These are phyloP conservation scores for Neolecta irregularis DNA, from an alignment of 1,139 yeast species.

Conservation along the genomic window DNA sequence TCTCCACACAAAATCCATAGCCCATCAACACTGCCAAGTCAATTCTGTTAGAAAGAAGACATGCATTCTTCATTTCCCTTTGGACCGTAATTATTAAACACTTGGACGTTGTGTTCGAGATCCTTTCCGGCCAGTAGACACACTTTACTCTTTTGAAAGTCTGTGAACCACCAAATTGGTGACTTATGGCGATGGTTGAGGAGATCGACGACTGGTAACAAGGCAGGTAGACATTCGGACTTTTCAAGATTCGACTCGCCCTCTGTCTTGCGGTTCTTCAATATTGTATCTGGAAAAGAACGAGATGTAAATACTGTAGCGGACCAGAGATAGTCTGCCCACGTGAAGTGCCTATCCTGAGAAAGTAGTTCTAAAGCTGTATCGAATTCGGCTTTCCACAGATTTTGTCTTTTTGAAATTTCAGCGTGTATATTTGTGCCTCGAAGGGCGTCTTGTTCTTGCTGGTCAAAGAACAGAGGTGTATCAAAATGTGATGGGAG, in stretches of 20 bases:
- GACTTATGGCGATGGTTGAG: conserved; percentile 53
- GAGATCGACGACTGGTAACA: conserved; percentile 65
- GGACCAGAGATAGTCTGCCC: conserved; percentile 53
- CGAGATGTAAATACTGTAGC: conserved; percentile 54
- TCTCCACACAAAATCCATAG: conserved; percentile 23
- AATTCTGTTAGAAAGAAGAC: too few species aligned
- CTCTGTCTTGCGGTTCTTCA: too few species aligned
- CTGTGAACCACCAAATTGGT: conserved; percentile 47
- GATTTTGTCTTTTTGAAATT: conserved; percentile 17
- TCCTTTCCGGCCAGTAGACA: conserved; percentile 15
- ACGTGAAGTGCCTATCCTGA: conserved; percentile 10
- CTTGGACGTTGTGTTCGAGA: conserved; percentile 31
- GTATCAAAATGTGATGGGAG: conserved; percentile 44
- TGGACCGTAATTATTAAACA: conserved; percentile 71
- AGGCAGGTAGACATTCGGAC: conserved; percentile 41
- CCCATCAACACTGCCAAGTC: conserved; percentile 42
- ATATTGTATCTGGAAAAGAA: conserved; percentile 76
- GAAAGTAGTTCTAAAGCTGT: conserved; percentile 5
- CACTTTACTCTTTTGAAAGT: neutral
- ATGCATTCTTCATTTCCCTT: conserved; percentile 75
- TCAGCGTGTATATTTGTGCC: conserved; percentile 45
- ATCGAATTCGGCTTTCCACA: conserved; percentile 24
- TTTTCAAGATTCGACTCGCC: too few species aligned
- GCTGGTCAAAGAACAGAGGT: conserved; percentile 49
- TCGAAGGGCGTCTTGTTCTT: conserved; percentile 35